phyloP scores from a whole-genome alignment of 2,329 filamentous ascomycete species.

The Ophidiomyces ophidiicola region DNA sequence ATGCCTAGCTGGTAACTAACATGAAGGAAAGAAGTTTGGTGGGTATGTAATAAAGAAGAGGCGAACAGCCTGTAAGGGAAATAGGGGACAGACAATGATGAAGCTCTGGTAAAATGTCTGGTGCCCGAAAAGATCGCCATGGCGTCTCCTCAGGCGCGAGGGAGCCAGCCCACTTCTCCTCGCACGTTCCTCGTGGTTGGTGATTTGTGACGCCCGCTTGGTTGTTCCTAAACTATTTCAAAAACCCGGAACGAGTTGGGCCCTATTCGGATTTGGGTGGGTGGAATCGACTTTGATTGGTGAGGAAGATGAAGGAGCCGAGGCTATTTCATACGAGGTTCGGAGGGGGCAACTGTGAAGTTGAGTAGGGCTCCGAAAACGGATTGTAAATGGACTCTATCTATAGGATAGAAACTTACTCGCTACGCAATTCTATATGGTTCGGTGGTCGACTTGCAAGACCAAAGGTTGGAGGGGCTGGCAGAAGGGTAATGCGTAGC shows the following conservation, averaged over 20 bases:
- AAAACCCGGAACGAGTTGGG: not conserved
- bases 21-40: too few relatives aligned
- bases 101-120: not conserved
- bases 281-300: not conserved
- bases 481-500: constrained; percentile 18
- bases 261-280: constrained; percentile 1
- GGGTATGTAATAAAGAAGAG: too few relatives aligned
- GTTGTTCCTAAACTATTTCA: too few relatives aligned
- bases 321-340: too few relatives aligned
- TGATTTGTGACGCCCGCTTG: not conserved
- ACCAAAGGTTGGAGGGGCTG: constrained; percentile 16
- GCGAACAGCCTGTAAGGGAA: not conserved
- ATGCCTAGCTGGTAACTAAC: too few relatives aligned
- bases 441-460: constrained; percentile 3
- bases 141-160: not conserved
- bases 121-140: constrained; percentile 3
- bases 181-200: not conserved
- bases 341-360: too few relatives aligned
- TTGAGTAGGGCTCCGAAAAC: not conserved
- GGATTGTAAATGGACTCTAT: not conserved
- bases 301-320: not conserved
- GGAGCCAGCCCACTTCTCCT: constrained; percentile 1
- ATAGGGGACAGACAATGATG: not conserved
- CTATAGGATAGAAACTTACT: not conserved
- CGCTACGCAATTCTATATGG: constrained; percentile 4